Evolutionary conservation across 2,329 filamentous ascomycete species (phyloP), one percentile per base, ranked within the genome.

Genomic region (Xylariaceae sp.): DNA sequence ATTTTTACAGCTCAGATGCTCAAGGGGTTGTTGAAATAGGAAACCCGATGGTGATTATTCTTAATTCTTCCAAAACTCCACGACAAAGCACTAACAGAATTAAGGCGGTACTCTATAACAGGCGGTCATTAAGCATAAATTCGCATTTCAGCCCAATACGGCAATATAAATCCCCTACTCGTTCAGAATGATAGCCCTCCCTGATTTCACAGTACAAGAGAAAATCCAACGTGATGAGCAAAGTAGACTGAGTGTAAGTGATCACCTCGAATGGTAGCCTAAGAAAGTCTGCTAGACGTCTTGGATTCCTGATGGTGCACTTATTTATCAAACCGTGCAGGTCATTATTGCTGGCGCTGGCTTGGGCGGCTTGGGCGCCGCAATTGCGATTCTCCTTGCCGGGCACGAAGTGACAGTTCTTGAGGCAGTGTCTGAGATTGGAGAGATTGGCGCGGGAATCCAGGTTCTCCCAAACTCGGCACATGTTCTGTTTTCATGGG

Each of bases 301-400:
- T 26, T 28, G 2, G 16, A 29, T 17, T 8, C 19, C 3, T n/a
- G 5, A 16, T 6, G 23, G 2, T 7, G 43, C 4, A 16, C 6
- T 12, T 17, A 1, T 24, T 55, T n/a, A 55, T 14, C 4, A 11
- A 11, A 12, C 8, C 12, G 5, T 53, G 8, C 36, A 79, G 73
- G 70, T 83, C 23, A 74, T 84, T 19, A 71, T 85, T 23, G 76
- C 83, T 17, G 83, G 83, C n/a, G 83, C 81, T 8, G 83, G 83
- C 5, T 74, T 85, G 17, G 80, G 81, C 21, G 83, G 83, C 4
- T 73, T 86, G 7, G 80, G 75, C 9, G 77, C 79, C 19, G 78
- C 77, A n/a, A 80, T 82, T 55, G 69, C 75, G 3, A 73, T 78
- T 36, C 70, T 76, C 1, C 71, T 80, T 7, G 75, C 74, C 21